Evolutionary conservation across 176 grass and related monocot genomes (phyloP).

Genomic region (Tillandsia leiboldiana): DNA sequence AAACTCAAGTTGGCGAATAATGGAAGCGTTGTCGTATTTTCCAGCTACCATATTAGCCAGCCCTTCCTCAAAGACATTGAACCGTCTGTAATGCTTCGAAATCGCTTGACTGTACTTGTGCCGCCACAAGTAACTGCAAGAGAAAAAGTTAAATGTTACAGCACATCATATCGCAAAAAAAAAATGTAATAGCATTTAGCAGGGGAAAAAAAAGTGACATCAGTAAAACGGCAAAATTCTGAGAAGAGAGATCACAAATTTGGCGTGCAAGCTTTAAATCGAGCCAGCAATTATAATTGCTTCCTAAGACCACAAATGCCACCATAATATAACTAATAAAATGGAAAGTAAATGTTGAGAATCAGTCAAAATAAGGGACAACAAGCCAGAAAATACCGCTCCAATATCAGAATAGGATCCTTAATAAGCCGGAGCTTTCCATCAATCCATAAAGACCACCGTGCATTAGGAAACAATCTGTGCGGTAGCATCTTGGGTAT

Average conservation of each 20-base stretch:
- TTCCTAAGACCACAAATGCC: too few relatives aligned
- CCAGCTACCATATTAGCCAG: constrained; percentile 90
- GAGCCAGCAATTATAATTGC: too few relatives aligned
- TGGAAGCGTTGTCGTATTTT: constrained; percentile 94
- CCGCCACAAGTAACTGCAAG: constrained; percentile 91
- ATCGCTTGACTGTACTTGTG: constrained; percentile 71
- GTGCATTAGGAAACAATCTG: constrained; percentile 79
- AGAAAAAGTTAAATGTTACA: not conserved
- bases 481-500: constrained; percentile 88
- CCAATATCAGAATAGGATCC: constrained; percentile 86
- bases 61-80: constrained; percentile 93
- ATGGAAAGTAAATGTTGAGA: not conserved
- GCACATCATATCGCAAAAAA: not conserved
- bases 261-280: too few relatives aligned
- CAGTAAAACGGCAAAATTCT: not conserved
- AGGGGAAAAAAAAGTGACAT: not conserved
- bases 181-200: not conserved
- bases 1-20: constrained; percentile 85
- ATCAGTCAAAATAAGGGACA: not conserved
- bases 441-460: constrained; percentile 92
- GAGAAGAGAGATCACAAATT: not conserved
- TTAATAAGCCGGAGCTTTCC: constrained; percentile 91
- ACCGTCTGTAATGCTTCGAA: constrained; percentile 92
- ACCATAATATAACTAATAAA: too few relatives aligned
- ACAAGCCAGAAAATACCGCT: constrained; percentile 48